Evolutionary conservation across 164 flowering plant species (phyloP), one percentile per base, ranked within the genome.

Genomic region (Tetrastigma voinierianum): DNA sequence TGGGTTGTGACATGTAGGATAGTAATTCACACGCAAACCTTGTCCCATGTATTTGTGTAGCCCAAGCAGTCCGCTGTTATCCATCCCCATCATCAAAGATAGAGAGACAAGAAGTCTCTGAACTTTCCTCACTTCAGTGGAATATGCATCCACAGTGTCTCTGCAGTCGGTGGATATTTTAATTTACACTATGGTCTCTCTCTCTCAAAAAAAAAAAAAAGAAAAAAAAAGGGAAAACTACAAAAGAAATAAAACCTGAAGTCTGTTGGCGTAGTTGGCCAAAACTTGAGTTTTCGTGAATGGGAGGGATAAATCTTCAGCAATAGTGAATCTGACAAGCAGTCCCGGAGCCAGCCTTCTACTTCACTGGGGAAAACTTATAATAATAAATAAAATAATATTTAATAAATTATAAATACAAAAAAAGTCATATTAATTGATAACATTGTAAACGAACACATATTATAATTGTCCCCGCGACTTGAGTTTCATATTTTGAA

Each of bases 1-100:
- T 57, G 71, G 73, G 43, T 24, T 61, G 58, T 57, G 16, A 53
- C 80, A 77, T 9, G 58, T 24, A 4, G 78, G 73, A 23, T 78
- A 78, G 62, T 74, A 77, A 65, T 77, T 77, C 64, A 73, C 15
- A 2, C 80, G 67, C 59, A 77, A 62, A n/a, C 21, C 67, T 67
- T 70, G 75, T 56, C 48, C 49, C 45, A 57, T 52, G 47, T 58
- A 74, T 16, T 60, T 43, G 43, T 73, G 80, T 45, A 66, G 46
- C 51, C 20, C 43, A 10, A 10, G 52, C 14, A 73, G 66, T 44
- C 19, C 51, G 2, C 64, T 70, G 43, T 68, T 59, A 19, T 54
- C 68, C 76, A 59, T 64, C n/a, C 59, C 54, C 74, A 70, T 66
- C 21, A 51, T 20, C 57, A 66, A n/a, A n/a, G 77, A 73, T 32